Conservation (phyloP, 108 stramenopile genomes). For the Nannochloropsis gaditana region DNA sequence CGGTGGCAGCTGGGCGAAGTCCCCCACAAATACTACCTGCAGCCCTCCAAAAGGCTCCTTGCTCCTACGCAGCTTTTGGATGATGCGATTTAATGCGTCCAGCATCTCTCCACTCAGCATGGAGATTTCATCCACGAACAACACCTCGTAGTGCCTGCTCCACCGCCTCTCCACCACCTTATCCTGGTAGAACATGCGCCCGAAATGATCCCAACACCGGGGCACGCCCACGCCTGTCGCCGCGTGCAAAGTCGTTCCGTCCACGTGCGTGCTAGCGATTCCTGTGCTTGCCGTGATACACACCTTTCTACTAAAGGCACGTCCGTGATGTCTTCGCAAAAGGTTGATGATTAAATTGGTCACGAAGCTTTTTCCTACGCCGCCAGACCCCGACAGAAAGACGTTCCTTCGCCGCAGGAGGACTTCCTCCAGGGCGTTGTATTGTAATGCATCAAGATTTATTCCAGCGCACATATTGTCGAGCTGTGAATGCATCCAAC, state of each 20-base stretch:
- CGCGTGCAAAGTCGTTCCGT: conserved; percentile 10
- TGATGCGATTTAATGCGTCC: background rate
- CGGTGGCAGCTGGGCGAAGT: conserved; percentile 24
- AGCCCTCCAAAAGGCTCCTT: background rate
- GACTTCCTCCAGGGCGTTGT: background rate
- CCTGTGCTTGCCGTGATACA: conserved; percentile 3
- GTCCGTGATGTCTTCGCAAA: background rate
- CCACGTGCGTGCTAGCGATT: background rate
- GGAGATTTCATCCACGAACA: conserved; percentile 20
- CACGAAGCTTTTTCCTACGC: conserved; percentile 4
- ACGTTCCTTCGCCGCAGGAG: background rate
- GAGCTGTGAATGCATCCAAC: background rate
- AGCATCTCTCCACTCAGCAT: conserved; percentile 21
- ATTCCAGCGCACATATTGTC: background rate
- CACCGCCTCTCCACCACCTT: background rate
- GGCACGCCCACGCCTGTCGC: background rate
- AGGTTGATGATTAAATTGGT: background rate
- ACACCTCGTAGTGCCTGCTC: background rate
- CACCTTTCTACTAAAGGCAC: background rate
- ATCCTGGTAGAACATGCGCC: background rate
- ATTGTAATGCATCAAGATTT: background rate
- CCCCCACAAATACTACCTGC: conserved; percentile 21
- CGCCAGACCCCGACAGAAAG: background rate
- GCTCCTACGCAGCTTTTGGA: background rate
- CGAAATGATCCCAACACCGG: conserved; percentile 5